Base-by-base conservation (phyloP, 768 basidiomycete species). In the Mycena metata region DNA sequence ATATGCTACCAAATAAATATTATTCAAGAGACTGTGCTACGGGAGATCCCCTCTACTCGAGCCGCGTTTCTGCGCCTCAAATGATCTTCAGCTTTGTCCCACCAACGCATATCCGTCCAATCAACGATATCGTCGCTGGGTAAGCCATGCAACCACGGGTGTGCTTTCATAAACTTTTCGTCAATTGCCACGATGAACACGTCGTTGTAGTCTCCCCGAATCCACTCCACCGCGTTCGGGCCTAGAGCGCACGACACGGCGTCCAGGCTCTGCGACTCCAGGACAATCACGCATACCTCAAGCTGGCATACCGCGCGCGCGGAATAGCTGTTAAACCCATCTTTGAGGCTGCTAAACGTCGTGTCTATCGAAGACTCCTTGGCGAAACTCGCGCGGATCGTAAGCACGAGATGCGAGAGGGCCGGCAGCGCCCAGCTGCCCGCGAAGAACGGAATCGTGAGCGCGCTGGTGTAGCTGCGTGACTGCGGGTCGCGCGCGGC, bases 51-150 rank as follows among this genome's bases (percentile, higher is more conserved):
- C 43, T 43, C 43, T 43, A 43, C 43, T 43, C 43, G 43, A 43
- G 43, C 43, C 43, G 43, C 43, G 43, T 43, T 43, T 43, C 43
- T 43, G 43, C 43, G 43, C 43, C 43, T 43, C 43, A 43, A 43
- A 43, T 43, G 43, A 43, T 43, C 43, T 43, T 43, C 43, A 9
- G 43, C 43, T 43, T 43, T 43, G 43, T 43, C 43, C 43, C 43
- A 30, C 30, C 30, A 30, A 30, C 30, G 30, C 30, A 30, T 30
- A 30, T 30, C 30, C 30, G 30, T 30, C 30, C 30, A 30, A 30
- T 30, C 30, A 30, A 30, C 30, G 30, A 30, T 30, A 30, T 30
- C 30, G 30, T 30, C 30, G 30, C 30, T 30, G 30, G 30, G 30
- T 3, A 30, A 30, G 30, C 30, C 30, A 30, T 30, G 30, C 30